Base-by-base conservation (phyloP, 2,329 filamentous ascomycete genomes). In the Niveomyces coronatus region DNA sequence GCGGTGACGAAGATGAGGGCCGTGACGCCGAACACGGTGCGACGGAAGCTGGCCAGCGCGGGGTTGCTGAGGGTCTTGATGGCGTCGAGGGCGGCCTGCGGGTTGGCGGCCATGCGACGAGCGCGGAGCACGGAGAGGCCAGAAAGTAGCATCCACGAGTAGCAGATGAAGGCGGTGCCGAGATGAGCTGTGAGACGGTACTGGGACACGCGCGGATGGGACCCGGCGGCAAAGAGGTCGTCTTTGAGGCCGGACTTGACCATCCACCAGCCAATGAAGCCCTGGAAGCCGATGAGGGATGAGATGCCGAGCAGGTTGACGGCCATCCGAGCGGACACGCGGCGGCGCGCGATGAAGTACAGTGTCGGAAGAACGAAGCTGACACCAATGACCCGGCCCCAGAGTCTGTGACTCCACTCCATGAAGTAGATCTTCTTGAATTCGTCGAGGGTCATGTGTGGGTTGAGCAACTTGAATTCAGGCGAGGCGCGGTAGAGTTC, bases 401-500 rank as follows among this genome's bases (percentile, higher is more conserved):
- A 96, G 39, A 95, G 71, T 20, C 91, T 78, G 61, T 98, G 91
- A 30, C 81, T 79, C 91, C 91, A 98, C 68, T 98, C 91, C 91
- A 96, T 96, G 61, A 83, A 98, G 72, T 96, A 98, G 49, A 98
- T 98, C 57, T 91, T 82, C 63, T 96, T 95, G 68, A 96, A 98
- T 58, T 98, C 91, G 42, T 79, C 74, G 40, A 98, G 70, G 22
- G 75, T 82, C 91, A 98, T 98, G 58, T 85, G 76, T 22, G 88
- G 82, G 64, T 98, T 98, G 49, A 98, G 72, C 45, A 87, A 74
- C 54, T 84, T 78, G 65, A 89, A 98, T 62, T 98, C 91, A 45
- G 91, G 91, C 15, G 87, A 94, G 30, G 82, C 76, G 47, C 82
- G 81, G 68, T 98, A 98, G 62, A 93, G 91, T 40, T 79, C 68